phyloP scores from a whole-genome alignment of 2,329 filamentous ascomycete species.

The Trichoderma asperellum region DNA sequence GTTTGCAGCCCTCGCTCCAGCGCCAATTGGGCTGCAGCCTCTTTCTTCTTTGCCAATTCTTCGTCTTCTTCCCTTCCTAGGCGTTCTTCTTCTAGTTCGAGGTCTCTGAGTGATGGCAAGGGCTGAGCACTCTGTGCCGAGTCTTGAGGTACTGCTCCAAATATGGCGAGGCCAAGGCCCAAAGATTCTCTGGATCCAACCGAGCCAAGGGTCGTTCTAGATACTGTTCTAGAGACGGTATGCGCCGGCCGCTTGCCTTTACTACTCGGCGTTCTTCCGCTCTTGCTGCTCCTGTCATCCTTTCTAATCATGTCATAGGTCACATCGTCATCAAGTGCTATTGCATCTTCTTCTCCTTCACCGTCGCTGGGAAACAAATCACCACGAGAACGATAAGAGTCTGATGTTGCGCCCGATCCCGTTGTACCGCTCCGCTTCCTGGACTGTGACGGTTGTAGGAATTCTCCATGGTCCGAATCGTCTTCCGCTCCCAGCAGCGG shows the following conservation, averaged over 20 bases:
- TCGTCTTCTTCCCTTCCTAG: slow-evolving; percentile 57
- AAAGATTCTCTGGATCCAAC: slow-evolving; percentile 43
- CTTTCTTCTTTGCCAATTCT: slow-evolving; percentile 56
- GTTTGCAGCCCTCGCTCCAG: slow-evolving; percentile 51
- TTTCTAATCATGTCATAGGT: slow-evolving; percentile 78
- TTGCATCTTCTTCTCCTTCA: slow-evolving; percentile 86
- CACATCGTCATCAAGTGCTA: slow-evolving; percentile 92
- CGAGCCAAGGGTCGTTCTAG: slow-evolving; percentile 62
- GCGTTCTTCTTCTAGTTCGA: slow-evolving; percentile 57
- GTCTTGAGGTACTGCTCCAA: slow-evolving; percentile 38
- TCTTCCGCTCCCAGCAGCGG: slow-evolving; percentile 62
- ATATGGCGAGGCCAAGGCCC: slow-evolving; percentile 33
- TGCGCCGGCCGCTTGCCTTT: slow-evolving; percentile 59
- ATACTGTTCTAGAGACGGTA: slow-evolving; percentile 55
- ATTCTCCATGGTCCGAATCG: slow-evolving; percentile 38
- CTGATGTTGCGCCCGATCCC: slow-evolving; percentile 78
- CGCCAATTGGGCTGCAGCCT: slow-evolving; percentile 57
- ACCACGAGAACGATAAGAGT: slow-evolving; percentile 83
- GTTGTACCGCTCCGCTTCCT: slow-evolving; percentile 74
- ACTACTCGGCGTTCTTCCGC: slow-evolving; percentile 62
- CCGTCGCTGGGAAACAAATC: slow-evolving; percentile 89
- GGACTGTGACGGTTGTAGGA: slow-evolving; percentile 39
- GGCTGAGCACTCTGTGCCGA: slow-evolving; percentile 45
- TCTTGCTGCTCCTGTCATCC: slow-evolving; percentile 70
- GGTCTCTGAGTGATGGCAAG: slow-evolving; percentile 54